A percentile compares a stretch with the other conserved stretches of the same genome.
Conservation (phyloP, 2,329 filamentous ascomycete genomes). For the Nothopassalora personata region DNA sequence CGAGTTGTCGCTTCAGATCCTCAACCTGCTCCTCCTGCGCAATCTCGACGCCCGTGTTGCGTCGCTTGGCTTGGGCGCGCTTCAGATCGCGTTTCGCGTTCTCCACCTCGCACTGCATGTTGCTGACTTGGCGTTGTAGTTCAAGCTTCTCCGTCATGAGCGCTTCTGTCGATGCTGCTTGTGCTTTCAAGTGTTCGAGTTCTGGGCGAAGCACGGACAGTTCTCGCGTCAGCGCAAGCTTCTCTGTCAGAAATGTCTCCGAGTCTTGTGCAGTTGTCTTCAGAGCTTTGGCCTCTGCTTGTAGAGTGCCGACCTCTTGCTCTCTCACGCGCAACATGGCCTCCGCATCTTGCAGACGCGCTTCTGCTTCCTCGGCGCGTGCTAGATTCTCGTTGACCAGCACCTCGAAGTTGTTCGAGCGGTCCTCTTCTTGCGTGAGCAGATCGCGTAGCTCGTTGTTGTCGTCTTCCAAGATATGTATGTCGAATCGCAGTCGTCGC, state of each 20-base stretch:
- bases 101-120: slow-evolving; percentile 74
- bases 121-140: slow-evolving; percentile 70
- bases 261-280: slow-evolving; percentile 64
- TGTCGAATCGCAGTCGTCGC: slow-evolving; percentile 63
- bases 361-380: slow-evolving; percentile 45
- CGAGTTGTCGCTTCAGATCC: slow-evolving; percentile 44
- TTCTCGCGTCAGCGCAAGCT: slow-evolving; percentile 56
- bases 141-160: slow-evolving; percentile 73
- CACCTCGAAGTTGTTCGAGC: slow-evolving; percentile 52
- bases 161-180: slow-evolving; percentile 58
- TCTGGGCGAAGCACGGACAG: slow-evolving; percentile 56
- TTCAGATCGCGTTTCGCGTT: slow-evolving; percentile 69
- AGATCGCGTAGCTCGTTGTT: slow-evolving; percentile 63
- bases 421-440: slow-evolving; percentile 55
- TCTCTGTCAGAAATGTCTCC: slow-evolving; percentile 62
- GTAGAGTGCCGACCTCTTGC: slow-evolving; percentile 51
- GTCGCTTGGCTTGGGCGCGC: slow-evolving; percentile 49
- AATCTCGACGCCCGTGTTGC: slow-evolving; percentile 46
- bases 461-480: slow-evolving; percentile 69
- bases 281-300: slow-evolving; percentile 69
- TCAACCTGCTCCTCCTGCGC: slow-evolving; percentile 38
- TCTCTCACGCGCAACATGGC: slow-evolving; percentile 49
- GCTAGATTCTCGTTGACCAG: slow-evolving; percentile 45
- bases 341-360: slow-evolving; percentile 41
- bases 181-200: slow-evolving; percentile 56